Base-by-base conservation (phyloP, 2,329 filamentous ascomycete genomes). In the Colletotrichum acutatum region DNA sequence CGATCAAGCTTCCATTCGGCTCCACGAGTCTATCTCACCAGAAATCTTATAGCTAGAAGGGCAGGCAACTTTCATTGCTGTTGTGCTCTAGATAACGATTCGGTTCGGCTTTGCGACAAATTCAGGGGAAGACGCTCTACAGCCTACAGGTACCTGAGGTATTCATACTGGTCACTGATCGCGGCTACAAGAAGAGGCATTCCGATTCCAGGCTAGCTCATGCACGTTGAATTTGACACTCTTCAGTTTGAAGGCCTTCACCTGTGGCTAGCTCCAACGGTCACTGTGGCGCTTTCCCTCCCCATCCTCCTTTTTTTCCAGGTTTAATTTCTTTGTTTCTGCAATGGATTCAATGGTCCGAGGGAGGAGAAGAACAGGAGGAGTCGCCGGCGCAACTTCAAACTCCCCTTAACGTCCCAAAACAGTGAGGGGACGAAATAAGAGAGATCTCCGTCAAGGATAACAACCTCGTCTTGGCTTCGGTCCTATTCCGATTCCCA, bases 361-460 rank as follows among this genome's bases (percentile, higher is more conserved):
- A 11, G 37, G 19, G 16, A 19, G 16, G 16, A 42, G 37, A 5
- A 42, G 37, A 19, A 5, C 3, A 19, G 28, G 11, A 63, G n/a
- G 22, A 28, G 42, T 22, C 26, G 26, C 30, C 19, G 26, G 22
- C 49, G 28, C 12, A 37, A 14, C n/a, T 54, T 28, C 28, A 53
- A 61, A 28, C 19, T 14, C 24, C 34, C 16, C 4, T 4, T 7
- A 12, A n/a, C 19, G 37, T 49, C 16, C 37, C 37, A 46, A 37
- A 52, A 62, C 26, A 46, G 9, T 30, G 37, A 16, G 28, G n/a
- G 24, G 8, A 53, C 14, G 19, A 37, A 37, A n/a, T 11, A 26
- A 64, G 49, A 34, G 14, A 57, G 59, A 69, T 58, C 59, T 57
- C 32, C 58, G 16, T 56, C 59, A 64, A 60, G 34, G 52, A 54